These are phyloP conservation scores for Tetracentron sinense DNA, from an alignment of 164 flowering plant genomes.

Conservation along the genomic window DNA sequence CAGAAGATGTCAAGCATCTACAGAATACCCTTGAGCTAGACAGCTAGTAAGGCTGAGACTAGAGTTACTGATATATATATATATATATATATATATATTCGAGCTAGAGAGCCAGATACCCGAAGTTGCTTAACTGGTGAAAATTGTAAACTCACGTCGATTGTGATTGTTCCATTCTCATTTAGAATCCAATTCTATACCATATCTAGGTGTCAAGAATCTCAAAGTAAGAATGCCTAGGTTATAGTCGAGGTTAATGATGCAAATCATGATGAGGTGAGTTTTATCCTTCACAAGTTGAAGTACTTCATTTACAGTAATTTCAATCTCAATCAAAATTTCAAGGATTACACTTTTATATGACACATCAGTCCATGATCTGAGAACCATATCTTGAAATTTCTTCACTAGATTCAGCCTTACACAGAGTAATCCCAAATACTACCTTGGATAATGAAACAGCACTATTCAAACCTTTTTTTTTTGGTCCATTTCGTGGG, in stretches of 20 bases:
- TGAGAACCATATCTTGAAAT: background rate
- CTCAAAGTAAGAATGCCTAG: background rate
- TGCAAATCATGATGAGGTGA: background rate
- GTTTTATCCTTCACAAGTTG: background rate
- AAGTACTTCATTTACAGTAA: background rate
- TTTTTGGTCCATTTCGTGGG: background rate
- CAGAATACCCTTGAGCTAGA: too few relatives aligned
- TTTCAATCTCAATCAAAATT: background rate
- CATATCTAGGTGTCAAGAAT: background rate
- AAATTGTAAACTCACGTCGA: too few relatives aligned
- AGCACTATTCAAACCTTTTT: background rate
- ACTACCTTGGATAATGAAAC: slow-evolving; percentile 14
- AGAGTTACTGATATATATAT: too few relatives aligned
- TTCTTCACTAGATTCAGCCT: slow-evolving; percentile 8
- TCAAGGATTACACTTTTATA: background rate
- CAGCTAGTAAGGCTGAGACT: too few relatives aligned
- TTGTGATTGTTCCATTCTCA: too few relatives aligned
- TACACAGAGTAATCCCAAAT: slow-evolving; percentile 5
- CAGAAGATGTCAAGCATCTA: too few relatives aligned
- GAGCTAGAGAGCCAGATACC: too few relatives aligned
- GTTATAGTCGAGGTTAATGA: too few relatives aligned
- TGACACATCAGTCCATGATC: background rate
- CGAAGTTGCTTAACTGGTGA: too few relatives aligned
- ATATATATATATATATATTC: too few relatives aligned
- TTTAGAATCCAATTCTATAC: background rate